phyloP scores from a whole-genome alignment of 2,329 filamentous ascomycete species.

The Calonectria multiphialidica region DNA sequence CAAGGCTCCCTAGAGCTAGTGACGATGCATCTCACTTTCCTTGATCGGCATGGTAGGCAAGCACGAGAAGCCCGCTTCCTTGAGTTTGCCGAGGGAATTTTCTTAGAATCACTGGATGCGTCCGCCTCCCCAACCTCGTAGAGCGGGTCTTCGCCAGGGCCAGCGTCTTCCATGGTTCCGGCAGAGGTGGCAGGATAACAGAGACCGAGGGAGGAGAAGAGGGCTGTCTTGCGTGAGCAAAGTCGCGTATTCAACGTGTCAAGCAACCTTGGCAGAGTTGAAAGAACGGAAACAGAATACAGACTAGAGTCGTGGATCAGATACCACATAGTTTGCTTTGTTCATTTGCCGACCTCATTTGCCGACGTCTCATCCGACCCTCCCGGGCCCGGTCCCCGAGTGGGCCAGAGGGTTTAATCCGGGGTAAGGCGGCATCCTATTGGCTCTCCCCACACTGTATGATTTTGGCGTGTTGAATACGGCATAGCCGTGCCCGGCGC shows the following conservation, averaged over 20 bases:
- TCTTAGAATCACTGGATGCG: constrained; percentile 8
- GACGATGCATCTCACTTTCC: constrained; percentile 42
- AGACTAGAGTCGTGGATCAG: not conserved
- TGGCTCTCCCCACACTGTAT: constrained; percentile 7
- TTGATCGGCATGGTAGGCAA: constrained; percentile 38
- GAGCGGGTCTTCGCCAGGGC: constrained; percentile 11
- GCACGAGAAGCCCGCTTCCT: constrained; percentile 39
- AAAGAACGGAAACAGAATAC: constrained; percentile 9
- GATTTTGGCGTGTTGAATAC: not conserved
- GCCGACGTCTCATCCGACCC: constrained; percentile 8
- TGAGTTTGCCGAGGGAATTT: constrained; percentile 23
- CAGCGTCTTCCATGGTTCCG: constrained; percentile 11
- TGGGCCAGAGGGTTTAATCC: constrained; percentile 8
- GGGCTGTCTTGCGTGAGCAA: not conserved
- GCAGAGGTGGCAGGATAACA: not conserved
- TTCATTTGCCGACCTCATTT: constrained; percentile 10
- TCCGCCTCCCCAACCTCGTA: constrained; percentile 19
- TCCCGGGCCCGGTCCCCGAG: not conserved
- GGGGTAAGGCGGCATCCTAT: constrained; percentile 4
- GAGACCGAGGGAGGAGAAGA: not conserved
- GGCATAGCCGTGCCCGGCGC: not conserved
- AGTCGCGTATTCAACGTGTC: not conserved
- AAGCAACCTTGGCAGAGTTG: constrained; percentile 4
- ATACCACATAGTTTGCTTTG: not conserved
- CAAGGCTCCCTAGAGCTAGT: constrained; percentile 37